These are phyloP conservation scores for Aspergillus sp. DNA, from an alignment of 2,329 filamentous ascomycete species.

Conservation along the genomic window DNA sequence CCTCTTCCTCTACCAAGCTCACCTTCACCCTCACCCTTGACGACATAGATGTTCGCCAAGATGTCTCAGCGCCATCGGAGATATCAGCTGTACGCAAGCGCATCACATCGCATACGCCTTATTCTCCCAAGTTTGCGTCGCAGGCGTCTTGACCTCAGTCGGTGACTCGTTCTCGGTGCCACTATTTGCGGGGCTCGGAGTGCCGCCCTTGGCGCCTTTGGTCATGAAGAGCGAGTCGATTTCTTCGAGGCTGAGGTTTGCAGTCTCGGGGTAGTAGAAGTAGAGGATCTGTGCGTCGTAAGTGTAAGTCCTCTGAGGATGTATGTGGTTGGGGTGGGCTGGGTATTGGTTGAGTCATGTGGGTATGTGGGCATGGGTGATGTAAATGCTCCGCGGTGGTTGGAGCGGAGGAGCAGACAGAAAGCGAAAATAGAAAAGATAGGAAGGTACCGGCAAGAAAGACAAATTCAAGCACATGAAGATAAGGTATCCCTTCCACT, in stretches of 20 bases:
- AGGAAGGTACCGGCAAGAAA: constrained; percentile 40
- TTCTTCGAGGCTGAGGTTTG: constrained; percentile 50
- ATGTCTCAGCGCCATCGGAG: background rate
- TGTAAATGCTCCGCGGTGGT: background rate
- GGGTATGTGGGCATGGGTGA: background rate
- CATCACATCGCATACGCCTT: background rate
- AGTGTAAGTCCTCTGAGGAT: background rate
- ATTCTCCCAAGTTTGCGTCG: background rate
- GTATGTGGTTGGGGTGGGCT: background rate
- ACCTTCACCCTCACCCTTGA: too few species aligned
- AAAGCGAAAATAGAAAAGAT: background rate
- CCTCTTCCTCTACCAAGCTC: background rate
- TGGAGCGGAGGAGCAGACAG: background rate
- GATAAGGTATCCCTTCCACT: constrained; percentile 42
- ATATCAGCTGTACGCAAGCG: background rate
- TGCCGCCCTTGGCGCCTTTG: constrained; percentile 9
- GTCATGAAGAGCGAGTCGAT: constrained; percentile 49
- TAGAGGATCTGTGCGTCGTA: constrained; percentile 41
- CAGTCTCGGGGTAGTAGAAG: constrained; percentile 53
- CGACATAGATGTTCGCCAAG: background rate
- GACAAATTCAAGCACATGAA: constrained; percentile 42
- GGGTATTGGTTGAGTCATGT: background rate
- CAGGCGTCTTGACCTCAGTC: background rate
- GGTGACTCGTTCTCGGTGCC: background rate
- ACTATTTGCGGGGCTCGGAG: background rate